Conservation (phyloP, 163 green algal species). For the Volvox carteri region DNA sequence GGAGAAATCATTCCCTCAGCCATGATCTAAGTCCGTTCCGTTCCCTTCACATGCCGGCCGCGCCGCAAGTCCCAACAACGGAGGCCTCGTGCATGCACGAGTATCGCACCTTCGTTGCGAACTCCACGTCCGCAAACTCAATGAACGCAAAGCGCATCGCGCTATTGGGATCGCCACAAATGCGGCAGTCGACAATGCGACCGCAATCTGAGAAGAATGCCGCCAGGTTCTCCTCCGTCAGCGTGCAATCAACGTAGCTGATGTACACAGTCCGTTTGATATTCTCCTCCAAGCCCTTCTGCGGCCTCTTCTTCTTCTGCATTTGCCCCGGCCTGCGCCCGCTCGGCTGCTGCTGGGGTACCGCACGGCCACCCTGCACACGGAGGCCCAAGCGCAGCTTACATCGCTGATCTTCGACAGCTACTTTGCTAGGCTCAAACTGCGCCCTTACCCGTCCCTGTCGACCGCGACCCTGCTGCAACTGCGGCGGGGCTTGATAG, state of each 20-base stretch:
- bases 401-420: neutral
- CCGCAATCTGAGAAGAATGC: constrained; percentile 90
- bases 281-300: constrained; percentile 82
- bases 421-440: neutral
- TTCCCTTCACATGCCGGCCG: no score
- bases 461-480: constrained; percentile 18
- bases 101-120: constrained; percentile 69
- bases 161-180: constrained; percentile 96
- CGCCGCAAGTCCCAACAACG: no score
- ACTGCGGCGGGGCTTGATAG: neutral
- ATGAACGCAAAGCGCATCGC: constrained; percentile 97
- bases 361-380: neutral
- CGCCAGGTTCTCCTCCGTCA: constrained; percentile 90
- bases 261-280: constrained; percentile 93
- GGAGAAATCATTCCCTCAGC: no score
- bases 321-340: constrained; percentile 33
- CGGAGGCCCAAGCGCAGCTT: neutral
- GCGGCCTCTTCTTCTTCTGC: constrained; percentile 61
- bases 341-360: neutral
- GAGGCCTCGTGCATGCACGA: no score
- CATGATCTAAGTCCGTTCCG: no score
- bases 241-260: constrained; percentile 84
- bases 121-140: constrained; percentile 88
- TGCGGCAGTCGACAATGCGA: constrained; percentile 93
- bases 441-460: constrained; percentile 35